A percentile compares a stretch with the other conserved stretches of the same genome.
Conservation (phyloP, 495 filamentous ascomycete species). For the Trypethelium eluteriae region DNA sequence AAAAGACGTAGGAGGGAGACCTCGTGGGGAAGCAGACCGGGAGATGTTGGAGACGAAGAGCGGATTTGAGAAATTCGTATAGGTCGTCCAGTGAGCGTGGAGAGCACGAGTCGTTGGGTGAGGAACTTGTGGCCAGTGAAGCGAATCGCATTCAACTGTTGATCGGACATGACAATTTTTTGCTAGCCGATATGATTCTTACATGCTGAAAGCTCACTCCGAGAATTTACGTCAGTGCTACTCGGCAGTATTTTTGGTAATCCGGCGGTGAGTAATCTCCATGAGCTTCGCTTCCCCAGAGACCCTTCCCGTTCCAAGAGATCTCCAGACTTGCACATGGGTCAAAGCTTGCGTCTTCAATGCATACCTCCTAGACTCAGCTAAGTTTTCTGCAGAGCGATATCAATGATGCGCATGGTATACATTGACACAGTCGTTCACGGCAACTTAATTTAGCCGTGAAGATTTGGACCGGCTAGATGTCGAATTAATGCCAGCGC, state of each 20-base stretch:
- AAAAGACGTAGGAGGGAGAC: slow-evolving; percentile 92
- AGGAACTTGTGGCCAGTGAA: slow-evolving; percentile 81
- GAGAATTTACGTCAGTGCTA: too few relatives aligned
- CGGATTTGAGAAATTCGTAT: slow-evolving; percentile 92
- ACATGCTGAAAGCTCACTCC: neutral
- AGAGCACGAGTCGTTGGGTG: slow-evolving; percentile 73
- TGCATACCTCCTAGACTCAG: too few relatives aligned
- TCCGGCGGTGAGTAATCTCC: too few relatives aligned
- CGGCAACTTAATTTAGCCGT: neutral
- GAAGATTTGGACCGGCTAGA: too few relatives aligned
- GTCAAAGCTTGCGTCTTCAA: too few relatives aligned
- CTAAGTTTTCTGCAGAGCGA: neutral
- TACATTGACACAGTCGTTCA: neutral
- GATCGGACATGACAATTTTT: slow-evolving; percentile 9
- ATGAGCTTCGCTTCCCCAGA: too few relatives aligned
- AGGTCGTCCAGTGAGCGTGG: slow-evolving; percentile 82
- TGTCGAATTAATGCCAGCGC: neutral
- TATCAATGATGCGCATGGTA: neutral
- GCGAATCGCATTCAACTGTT: slow-evolving; percentile 15
- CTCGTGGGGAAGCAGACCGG: slow-evolving; percentile 85
- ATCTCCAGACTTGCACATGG: too few relatives aligned
- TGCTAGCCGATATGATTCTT: neutral
- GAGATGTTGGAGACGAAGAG: slow-evolving; percentile 68
- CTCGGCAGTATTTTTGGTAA: too few relatives aligned
- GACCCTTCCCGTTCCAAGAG: too few relatives aligned